Conservation (phyloP, 345 rosid genomes). For the Eucalyptus dawsonii region DNA sequence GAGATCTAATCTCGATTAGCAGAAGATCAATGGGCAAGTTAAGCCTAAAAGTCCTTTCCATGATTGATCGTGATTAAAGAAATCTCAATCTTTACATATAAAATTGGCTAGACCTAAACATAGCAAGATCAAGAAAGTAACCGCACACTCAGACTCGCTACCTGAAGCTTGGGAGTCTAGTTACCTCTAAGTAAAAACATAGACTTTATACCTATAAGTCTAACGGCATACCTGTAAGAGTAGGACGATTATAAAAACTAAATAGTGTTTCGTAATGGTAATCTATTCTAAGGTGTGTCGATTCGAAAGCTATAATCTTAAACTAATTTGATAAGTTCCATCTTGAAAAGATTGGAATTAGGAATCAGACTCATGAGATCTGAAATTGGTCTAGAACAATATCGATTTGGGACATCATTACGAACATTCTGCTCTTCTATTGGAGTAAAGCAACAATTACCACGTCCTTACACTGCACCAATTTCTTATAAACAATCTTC, state of each 20-base stretch:
- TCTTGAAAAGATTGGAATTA: fast-evolving
- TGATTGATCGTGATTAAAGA: not conserved
- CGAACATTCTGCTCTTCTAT: not conserved
- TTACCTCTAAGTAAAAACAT: not conserved
- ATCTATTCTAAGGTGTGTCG: fast-evolving
- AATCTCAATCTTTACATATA: not conserved
- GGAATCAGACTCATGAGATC: fast-evolving
- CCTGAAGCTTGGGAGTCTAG: not conserved
- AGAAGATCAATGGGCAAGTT: not conserved
- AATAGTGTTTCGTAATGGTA: fast-evolving
- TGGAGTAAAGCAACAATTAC: too few species aligned
- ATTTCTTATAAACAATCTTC: not conserved
- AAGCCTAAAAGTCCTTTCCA: not conserved
- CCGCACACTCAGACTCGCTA: fast-evolving
- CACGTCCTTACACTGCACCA: too few species aligned
- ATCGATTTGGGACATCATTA: not conserved
- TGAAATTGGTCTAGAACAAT: fast-evolving
- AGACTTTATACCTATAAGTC: not conserved
- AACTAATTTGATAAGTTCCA: fast-evolving
- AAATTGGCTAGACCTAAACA: not conserved
- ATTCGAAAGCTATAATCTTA: not conserved
- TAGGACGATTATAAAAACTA: not conserved
- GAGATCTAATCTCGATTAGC: not conserved
- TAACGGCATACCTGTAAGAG: fast-evolving
- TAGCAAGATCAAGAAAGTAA: not conserved